Conservation (phyloP, 306 rosid species). For the Prosopis cineraria region DNA sequence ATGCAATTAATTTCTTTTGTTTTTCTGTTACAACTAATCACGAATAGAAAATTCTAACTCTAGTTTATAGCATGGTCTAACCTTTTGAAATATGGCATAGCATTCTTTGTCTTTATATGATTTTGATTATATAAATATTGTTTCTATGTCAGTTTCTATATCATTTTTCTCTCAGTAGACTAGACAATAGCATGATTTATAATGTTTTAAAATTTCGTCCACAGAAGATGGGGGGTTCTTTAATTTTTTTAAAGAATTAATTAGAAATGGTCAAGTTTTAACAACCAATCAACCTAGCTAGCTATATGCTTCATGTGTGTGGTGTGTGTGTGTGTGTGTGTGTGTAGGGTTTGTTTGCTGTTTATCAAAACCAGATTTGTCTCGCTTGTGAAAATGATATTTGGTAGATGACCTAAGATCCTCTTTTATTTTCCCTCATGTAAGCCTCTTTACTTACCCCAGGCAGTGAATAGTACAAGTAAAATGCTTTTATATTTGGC, state of each 20-base stretch:
- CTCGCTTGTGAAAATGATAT: constrained; percentile 33
- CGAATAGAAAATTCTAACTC: no score
- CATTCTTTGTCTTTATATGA: no score
- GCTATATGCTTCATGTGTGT: not conserved
- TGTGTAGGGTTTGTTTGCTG: not conserved
- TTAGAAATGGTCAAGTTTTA: constrained; percentile 3
- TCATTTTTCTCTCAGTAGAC: not conserved
- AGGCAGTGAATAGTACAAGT: no score
- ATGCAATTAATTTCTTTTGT: no score
- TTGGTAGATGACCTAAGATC: constrained; percentile 58
- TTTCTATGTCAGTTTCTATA: no score
- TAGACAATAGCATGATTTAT: not conserved
- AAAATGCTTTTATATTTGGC: no score
- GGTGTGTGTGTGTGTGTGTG: no score
- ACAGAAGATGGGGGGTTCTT: not conserved
- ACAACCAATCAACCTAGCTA: not conserved
- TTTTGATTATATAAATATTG: no score
- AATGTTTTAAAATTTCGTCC: not conserved
- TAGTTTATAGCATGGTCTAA: no score
- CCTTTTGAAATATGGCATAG: no score
- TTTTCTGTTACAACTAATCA: no score
- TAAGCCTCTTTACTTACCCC: not conserved
- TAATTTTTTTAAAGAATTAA: constrained; percentile 3
- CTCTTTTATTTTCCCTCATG: constrained; percentile 31
- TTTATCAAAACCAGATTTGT: constrained; percentile 34